These are phyloP conservation scores for Parasitella parasitica DNA, from an alignment of 371 early-diverging fungal species.

Conservation along the genomic window DNA sequence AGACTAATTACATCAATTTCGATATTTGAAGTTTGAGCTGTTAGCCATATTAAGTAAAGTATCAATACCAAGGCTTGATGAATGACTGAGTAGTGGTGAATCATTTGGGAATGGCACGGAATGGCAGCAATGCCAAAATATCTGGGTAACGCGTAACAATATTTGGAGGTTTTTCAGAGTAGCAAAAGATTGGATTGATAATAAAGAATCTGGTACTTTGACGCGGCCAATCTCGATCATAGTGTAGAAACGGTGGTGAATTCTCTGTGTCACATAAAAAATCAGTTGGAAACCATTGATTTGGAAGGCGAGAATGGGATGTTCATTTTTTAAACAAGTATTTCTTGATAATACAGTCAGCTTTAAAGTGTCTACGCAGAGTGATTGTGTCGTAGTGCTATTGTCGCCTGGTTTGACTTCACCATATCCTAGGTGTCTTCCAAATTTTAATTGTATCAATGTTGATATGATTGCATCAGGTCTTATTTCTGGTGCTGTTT, in stretches of 20 bases:
- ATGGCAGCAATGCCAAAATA: constrained; percentile 13
- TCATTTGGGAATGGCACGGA: constrained; percentile 11
- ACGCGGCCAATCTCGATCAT: constrained; percentile 18
- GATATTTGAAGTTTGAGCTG: constrained; percentile 14
- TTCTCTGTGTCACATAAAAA: constrained; percentile 18
- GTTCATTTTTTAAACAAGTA: constrained; percentile 15
- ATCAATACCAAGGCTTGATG: constrained; percentile 18
- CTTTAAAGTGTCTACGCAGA: constrained; percentile 16
- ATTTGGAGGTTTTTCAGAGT: constrained; percentile 8
- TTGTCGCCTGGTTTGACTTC: not conserved
- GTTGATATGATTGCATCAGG: constrained; percentile 20
- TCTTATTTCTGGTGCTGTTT: constrained; percentile 11
- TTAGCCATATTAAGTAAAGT: constrained; percentile 17
- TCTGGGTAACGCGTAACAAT: constrained; percentile 10
- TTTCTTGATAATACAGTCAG: constrained; percentile 19
- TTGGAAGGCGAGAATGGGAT: constrained; percentile 15
- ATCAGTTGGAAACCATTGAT: constrained; percentile 14
- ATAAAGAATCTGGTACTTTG: constrained; percentile 8
- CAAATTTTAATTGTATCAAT: not conserved
- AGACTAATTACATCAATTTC: constrained; percentile 3
- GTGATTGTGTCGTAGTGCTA: not conserved
- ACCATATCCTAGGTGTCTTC: not conserved
- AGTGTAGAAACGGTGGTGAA: constrained; percentile 13
- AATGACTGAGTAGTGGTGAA: constrained; percentile 5
- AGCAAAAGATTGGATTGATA: constrained; percentile 14